phyloP scores from a whole-genome alignment of 202 grass and related monocot species.

The Digitaria exilis region DNA sequence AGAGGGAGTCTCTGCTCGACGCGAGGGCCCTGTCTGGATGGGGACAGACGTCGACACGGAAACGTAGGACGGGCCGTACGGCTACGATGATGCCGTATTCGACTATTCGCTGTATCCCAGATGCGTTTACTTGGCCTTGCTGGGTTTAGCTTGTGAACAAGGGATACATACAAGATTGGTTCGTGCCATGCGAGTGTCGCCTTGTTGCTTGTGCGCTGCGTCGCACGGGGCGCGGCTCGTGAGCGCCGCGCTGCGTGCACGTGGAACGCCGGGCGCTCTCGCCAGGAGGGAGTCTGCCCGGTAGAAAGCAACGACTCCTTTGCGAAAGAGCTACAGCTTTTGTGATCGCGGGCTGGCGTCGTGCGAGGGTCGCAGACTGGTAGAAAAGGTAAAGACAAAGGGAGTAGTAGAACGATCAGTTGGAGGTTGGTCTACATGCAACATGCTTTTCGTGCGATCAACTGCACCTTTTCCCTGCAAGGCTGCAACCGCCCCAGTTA shows the following conservation, averaged over 20 bases:
- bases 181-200: neutral
- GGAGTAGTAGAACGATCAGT: neutral
- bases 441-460: constrained; percentile 29
- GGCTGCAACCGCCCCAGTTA: constrained; percentile 39
- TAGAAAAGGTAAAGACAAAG: neutral
- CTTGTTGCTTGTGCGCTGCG: constrained; percentile 3
- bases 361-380: neutral
- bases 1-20: no score
- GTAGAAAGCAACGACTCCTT: neutral
- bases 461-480: constrained; percentile 1
- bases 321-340: neutral
- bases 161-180: constrained; percentile 17
- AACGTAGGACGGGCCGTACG: neutral
- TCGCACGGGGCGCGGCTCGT: neutral
- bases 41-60: constrained; percentile 27
- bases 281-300: neutral
- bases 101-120: neutral
- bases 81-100: constrained; percentile 7
- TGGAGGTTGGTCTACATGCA: constrained; percentile 16
- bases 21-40: no score
- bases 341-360: neutral
- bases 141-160: constrained; percentile 24
- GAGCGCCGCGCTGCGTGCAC: constrained; percentile 31
- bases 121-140: neutral
- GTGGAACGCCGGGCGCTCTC: neutral